Base-by-base conservation (phyloP, 352 stramenopile species). In the Thalassiosira livingstoniorum region DNA sequence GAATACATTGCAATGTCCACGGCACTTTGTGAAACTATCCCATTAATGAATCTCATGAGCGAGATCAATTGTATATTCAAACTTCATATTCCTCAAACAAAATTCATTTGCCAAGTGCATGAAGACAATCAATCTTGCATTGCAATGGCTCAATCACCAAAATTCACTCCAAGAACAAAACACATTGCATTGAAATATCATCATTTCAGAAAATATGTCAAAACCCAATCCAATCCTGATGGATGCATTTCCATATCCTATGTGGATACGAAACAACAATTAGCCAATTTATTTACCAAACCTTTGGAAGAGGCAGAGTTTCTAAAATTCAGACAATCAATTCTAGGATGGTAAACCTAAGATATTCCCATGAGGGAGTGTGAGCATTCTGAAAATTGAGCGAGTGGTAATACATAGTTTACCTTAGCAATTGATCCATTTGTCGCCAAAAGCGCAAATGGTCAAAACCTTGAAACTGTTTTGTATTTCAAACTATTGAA, bases 111-210 rank as follows among this genome's bases (percentile, higher is more conserved):
- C n/a, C 55, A 45, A 62, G 64, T 75, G 1, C 78, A 65, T 71
- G 74, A 89, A 77, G 83, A 89, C 58, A 89, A 89, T 67, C 39
- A 78, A 65, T 65, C 60, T 27, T 54, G 31, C 29, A 60, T 85
- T 25, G 53, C 37, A 1, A 47, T 89, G 18, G 63, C 72, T 25
- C 60, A 73, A 10, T 75, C 27, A 57, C 58, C 74, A 53, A 78
- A 75, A 32, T 58, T 85, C 18, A 83, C 72, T 21, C 70, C 55
- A 31, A 29, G 67, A 0, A 90, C 83, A 7, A 83, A 87, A 53
- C 61, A 86, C 58, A 68, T 85, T 43, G 31, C 53, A 18, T 60
- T 82, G 39, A 75, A 84, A 21, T 82, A 83, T 65, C 76, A 85
- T 72, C 62, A 62, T 21, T 80, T 85, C 68, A 2, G 53, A 1